Percentiles rank a stretch among this genome's conserved stretches.
These are phyloP conservation scores for Coemansia sp. DNA, from an alignment of 192 early-diverging fungal species.

Conservation along the genomic window DNA sequence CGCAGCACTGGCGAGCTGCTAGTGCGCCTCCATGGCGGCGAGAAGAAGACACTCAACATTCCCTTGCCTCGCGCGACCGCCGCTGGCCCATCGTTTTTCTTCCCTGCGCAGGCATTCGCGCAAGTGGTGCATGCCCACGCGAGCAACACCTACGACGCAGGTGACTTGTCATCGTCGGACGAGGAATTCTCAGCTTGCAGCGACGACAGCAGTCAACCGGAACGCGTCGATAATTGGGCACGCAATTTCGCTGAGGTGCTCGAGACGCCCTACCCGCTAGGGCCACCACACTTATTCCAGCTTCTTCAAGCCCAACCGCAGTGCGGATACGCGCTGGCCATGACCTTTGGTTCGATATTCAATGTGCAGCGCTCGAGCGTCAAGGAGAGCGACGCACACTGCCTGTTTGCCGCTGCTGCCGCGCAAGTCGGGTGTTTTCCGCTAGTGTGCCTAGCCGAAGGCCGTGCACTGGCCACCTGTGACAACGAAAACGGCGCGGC, in stretches of 20 bases:
- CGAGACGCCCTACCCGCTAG: slow-evolving; percentile 27
- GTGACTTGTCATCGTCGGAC: slow-evolving; percentile 36
- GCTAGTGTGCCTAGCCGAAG: slow-evolving; percentile 39
- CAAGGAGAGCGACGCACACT: slow-evolving; percentile 37
- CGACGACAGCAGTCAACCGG: slow-evolving; percentile 10
- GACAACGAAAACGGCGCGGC: slow-evolving; percentile 24
- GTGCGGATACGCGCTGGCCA: slow-evolving; percentile 32
- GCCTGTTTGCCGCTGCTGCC: slow-evolving; percentile 38
- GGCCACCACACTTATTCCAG: slow-evolving; percentile 42
- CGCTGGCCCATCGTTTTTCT: slow-evolving; percentile 40
- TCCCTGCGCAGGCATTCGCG: slow-evolving; percentile 25
- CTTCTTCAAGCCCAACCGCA: slow-evolving; percentile 39
- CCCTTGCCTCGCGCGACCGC: slow-evolving; percentile 31
- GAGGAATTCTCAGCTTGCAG: slow-evolving; percentile 38
- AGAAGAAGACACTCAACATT: slow-evolving; percentile 36
- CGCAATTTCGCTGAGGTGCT: slow-evolving; percentile 22
- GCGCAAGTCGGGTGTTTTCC: slow-evolving; percentile 44
- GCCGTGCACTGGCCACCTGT: slow-evolving; percentile 23
- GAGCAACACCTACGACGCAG: slow-evolving; percentile 4
- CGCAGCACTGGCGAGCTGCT: slow-evolving; percentile 26
- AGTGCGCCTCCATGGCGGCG: slow-evolving; percentile 26
- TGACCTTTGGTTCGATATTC: slow-evolving; percentile 23
- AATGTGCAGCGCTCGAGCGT: slow-evolving; percentile 26
- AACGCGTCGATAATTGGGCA: slow-evolving; percentile 24
- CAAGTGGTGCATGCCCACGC: slow-evolving; percentile 8